Base-by-base conservation (phyloP, 345 rosid species). In the Melastoma malabathricum region DNA sequence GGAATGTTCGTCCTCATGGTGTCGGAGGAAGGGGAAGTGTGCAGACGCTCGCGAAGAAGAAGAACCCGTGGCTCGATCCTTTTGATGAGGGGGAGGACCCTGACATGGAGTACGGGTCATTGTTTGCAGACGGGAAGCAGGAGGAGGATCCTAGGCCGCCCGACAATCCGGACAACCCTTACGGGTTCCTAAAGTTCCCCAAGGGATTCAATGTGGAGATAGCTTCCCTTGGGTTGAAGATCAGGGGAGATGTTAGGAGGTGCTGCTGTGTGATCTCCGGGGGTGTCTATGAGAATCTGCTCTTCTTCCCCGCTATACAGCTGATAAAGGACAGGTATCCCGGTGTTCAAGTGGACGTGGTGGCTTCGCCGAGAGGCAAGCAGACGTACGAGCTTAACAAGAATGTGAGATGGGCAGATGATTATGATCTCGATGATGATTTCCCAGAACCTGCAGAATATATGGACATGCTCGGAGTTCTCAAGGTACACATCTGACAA, bases 391-490 rank as follows among this genome's bases (percentile, higher is more conserved):
- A 84, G 67, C 43, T 90, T 72, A 90, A 86, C 68, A 90, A 90
- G 83, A 86, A 82, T 61, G 96, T 90, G 60, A 82, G 96, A 54
- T 90, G 96, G 94, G 94, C 96, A 18, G 60, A 68, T 69, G 92
- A n/a, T 34, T 90, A 83, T 63, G 98, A 90, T 62, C 81, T 62
- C 22, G 98, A 86, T 39, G 89, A 82, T 59, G 69, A 83, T 51
- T 89, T 78, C 73, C 96, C 98, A 13, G 92, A 86, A 4, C 92
- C 98, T 4, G 86, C 79, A 44, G 94, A 80, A 13, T 86, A 80
- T 18, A 74, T 77, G 7, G 96, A 90, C 77, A 82, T 84, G 86
- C 25, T 82, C 8, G 98, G 98, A 58, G 18, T 82, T 29, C 75
- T 86, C 49, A 90, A 80, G 94, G 98, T 90, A 56, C 25, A 69